Evolutionary conservation across 2,329 filamentous ascomycete species (phyloP), one percentile per base, ranked within the genome.

Genomic region (Emydomyces testavorans): DNA sequence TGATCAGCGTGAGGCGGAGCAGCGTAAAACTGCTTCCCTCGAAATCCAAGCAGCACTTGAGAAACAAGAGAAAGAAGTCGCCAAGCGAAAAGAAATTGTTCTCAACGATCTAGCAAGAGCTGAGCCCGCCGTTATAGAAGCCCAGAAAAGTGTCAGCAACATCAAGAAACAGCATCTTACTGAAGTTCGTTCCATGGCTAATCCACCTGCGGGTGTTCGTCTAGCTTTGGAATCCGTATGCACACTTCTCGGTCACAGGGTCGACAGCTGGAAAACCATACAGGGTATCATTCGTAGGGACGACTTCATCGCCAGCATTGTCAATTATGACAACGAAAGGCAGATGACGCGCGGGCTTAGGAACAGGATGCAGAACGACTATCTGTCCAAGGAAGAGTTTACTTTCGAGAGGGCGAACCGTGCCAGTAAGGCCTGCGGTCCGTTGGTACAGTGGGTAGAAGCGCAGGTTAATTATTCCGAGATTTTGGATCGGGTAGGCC

Each of bases 401-500:
- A 95, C 89, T 0, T 94, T 89, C 58, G 92, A 98, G 63, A 85
- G 85, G 65, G 92, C 95, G 65, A 93, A 94, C 67, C 86, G 88
- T 58, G 92, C 92, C 52, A 94, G 85, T 69, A 95, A 92, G 71
- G 92, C 92, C 39, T 98, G 92, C 65, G 93, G 92, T 60, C 93
- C 92, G 21, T 76, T 98, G 11, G 90, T 98, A 15, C 88, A 95
- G 62, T 98, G 92, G 92, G 90, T 94, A 2, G 78, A 86, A 64
- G 93, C 92, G 16, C 92, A 98, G 68, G 92, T 98, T 62, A 88
- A 85, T 60, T 98, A 94, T 67, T 94, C 90, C n/a, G 88, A 92
- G 56, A 98, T 98, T 58, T 72, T 98, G 53, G 89, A 96, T 62
- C 81, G 87, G 31, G 88, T 98, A 50, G 93, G 90, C 1, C 92